These are phyloP conservation scores for Aureobasidium sp. DNA, from an alignment of 2,329 filamentous ascomycete species.

Conservation along the genomic window DNA sequence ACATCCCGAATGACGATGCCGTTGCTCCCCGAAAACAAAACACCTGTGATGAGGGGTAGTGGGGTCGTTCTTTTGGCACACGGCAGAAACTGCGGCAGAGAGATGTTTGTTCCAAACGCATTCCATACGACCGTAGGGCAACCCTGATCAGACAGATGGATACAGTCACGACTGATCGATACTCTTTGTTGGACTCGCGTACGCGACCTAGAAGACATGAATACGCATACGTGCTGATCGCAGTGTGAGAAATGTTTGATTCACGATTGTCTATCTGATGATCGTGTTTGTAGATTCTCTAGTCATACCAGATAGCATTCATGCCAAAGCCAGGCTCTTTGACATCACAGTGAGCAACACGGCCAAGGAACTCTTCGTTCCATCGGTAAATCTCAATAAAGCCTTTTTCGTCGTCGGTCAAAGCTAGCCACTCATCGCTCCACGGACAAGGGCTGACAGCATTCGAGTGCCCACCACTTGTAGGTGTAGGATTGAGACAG, in stretches of 20 bases:
- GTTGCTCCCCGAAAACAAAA: constrained; percentile 1
- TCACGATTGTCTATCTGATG: neutral
- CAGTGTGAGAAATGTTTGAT: neutral
- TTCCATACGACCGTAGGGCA: neutral
- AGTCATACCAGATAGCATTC: constrained; percentile 96
- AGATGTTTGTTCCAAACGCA: neutral
- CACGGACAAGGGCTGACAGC: constrained; percentile 79
- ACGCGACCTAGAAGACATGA: no score
- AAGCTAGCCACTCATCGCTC: constrained; percentile 81
- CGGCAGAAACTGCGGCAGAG: constrained; percentile 1
- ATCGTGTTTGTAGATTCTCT: neutral
- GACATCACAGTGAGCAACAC: constrained; percentile 70
- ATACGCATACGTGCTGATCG: no score
- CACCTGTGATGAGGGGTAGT: constrained; percentile 7
- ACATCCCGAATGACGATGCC: constrained; percentile 13
- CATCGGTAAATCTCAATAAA: constrained; percentile 85
- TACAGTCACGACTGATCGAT: neutral
- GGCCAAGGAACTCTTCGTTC: constrained; percentile 70
- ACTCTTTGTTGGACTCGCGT: neutral
- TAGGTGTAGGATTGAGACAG: constrained; percentile 75
- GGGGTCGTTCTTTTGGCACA: neutral
- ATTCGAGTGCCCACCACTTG: constrained; percentile 81
- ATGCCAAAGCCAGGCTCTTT: constrained; percentile 88
- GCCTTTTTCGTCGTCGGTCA: constrained; percentile 82
- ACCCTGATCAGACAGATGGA: neutral